Percentiles rank a stretch among this genome's conserved stretches.
Conservation (phyloP, 306 rosid genomes). For the Trifolium pratense region DNA sequence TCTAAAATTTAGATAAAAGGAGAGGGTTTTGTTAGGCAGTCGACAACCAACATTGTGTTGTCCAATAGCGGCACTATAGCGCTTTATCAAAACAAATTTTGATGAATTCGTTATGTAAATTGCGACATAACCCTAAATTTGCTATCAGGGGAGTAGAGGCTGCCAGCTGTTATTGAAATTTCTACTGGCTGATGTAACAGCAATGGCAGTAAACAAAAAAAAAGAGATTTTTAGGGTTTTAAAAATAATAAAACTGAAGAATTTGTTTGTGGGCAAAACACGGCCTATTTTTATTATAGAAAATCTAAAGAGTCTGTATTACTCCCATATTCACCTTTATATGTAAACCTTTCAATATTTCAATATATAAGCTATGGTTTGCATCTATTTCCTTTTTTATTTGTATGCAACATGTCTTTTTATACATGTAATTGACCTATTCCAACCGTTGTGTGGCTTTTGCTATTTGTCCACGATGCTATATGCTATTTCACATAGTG, state of each 20-base stretch:
- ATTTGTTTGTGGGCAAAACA: not conserved
- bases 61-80: not conserved
- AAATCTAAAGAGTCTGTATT: not conserved
- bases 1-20: not conserved
- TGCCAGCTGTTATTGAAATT: not conserved
- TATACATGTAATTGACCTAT: not conserved
- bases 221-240: not conserved
- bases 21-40: not conserved
- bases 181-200: not conserved
- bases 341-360: not conserved
- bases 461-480: not conserved
- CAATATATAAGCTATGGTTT: not conserved
- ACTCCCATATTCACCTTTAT: not conserved
- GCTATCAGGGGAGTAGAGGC: not conserved
- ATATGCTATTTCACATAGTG: not conserved
- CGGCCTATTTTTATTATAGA: not conserved
- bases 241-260: not conserved
- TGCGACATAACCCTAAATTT: not conserved
- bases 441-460: not conserved
- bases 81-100: not conserved
- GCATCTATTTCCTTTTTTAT: not conserved
- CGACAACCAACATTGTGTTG: not conserved
- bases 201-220: not conserved
- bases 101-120: not conserved
- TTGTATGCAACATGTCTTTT: not conserved